A percentile compares a stretch with the other conserved stretches of the same genome.
Evolutionary conservation across 164 flowering plant genomes (phyloP).

Genomic region (Vitis rotundifolia): DNA sequence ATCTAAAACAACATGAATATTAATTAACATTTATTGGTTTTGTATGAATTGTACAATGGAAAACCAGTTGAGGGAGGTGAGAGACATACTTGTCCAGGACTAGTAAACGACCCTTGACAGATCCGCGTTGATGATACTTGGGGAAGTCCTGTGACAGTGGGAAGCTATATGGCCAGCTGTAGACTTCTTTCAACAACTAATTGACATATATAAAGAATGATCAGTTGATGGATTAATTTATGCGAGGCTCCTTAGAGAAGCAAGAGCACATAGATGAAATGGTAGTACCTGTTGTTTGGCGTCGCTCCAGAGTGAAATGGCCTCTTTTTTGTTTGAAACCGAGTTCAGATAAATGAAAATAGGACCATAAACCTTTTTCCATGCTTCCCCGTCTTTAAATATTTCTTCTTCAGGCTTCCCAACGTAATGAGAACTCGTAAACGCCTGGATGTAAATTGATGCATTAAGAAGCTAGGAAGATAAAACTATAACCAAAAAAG

Average conservation of each 20-base stretch:
- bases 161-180: constrained; percentile 66
- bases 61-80: background rate
- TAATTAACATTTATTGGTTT: too few species aligned
- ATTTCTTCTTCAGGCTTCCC: constrained; percentile 18
- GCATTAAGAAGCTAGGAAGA: too few species aligned
- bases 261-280: too few species aligned
- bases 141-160: constrained; percentile 53
- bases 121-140: constrained; percentile 36
- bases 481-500: too few species aligned
- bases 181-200: constrained; percentile 46
- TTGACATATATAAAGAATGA: background rate
- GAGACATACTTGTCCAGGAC: constrained; percentile 43
- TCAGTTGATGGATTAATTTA: too few species aligned
- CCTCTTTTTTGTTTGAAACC: constrained; percentile 6
- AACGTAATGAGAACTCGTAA: constrained; percentile 38
- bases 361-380: constrained; percentile 53
- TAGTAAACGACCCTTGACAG: constrained; percentile 42
- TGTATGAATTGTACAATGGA: too few species aligned
- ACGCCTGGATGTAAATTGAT: constrained; percentile 13
- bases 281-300: constrained; percentile 40
- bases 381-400: constrained; percentile 35
- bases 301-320: constrained; percentile 31
- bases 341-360: constrained; percentile 42
- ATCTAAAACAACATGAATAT: constrained; percentile 17
- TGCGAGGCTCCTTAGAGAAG: too few species aligned